Evolutionary conservation across 352 stramenopile genomes (phyloP).

Genomic region (Stephanocyclus meneghinianus): DNA sequence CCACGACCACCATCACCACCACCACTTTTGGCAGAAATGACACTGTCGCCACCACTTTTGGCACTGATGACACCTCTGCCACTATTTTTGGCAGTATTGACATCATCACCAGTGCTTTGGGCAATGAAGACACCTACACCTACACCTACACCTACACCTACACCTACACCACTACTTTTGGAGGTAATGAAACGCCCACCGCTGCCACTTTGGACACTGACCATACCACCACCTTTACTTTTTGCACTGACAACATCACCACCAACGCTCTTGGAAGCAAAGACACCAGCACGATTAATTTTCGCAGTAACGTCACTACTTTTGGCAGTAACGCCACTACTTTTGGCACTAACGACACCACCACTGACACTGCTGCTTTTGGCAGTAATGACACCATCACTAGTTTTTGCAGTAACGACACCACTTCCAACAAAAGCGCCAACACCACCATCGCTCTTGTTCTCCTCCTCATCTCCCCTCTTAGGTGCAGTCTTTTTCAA

Average conservation of each 20-base stretch:
- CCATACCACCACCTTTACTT: background rate
- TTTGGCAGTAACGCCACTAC: background rate
- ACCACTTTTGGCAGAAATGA: background rate
- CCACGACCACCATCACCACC: background rate
- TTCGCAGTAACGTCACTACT: background rate
- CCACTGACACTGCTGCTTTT: background rate
- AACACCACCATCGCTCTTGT: background rate
- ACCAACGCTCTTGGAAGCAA: background rate
- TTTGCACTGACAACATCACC: background rate
- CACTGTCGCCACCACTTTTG: background rate
- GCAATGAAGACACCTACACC: background rate
- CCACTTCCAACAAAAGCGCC: background rate
- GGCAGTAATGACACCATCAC: background rate
- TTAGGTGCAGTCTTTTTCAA: constrained; percentile 6
- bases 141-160: too few relatives aligned
- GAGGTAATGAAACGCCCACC: background rate
- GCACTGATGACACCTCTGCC: background rate
- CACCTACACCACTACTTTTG: background rate
- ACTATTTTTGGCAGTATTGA: background rate
- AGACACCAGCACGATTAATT: background rate
- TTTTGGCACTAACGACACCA: background rate
- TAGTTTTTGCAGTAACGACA: background rate
- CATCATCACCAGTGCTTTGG: background rate
- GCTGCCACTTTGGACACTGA: background rate
- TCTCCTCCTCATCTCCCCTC: background rate